phyloP scores from a whole-genome alignment of 768 basidiomycete species.

The Amanita exitialis region DNA sequence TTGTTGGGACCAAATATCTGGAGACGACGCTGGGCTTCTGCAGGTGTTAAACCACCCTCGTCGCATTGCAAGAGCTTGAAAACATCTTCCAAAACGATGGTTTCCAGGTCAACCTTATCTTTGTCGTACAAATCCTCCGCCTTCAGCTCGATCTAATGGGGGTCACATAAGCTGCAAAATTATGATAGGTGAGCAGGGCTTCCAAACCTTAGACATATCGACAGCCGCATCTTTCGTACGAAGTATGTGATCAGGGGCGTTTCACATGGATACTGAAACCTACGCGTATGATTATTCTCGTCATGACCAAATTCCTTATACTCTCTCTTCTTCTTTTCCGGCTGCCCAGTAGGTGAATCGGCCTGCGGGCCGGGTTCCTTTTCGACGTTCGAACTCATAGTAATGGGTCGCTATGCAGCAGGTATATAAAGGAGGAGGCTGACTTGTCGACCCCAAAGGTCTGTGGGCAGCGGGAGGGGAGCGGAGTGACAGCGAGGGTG shows the following conservation, averaged over 20 bases:
- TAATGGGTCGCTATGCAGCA: constrained; percentile 11
- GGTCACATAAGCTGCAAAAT: neutral
- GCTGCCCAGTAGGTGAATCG: constrained; percentile 27
- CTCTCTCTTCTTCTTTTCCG: constrained; percentile 62
- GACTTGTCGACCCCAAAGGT: constrained; percentile 15
- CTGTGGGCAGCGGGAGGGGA: constrained; percentile 6
- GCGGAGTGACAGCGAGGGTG: constrained; percentile 7
- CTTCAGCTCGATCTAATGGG: constrained; percentile 67
- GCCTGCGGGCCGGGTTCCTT: constrained; percentile 59
- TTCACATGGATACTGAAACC: constrained; percentile 18
- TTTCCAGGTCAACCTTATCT: constrained; percentile 98
- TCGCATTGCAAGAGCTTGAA: constrained; percentile 91
- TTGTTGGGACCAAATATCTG: constrained; percentile 96
- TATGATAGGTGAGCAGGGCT: neutral
- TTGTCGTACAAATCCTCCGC: constrained; percentile 95
- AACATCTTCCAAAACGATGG: constrained; percentile 92
- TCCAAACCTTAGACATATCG: constrained; percentile 67
- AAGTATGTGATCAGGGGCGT: constrained; percentile 8
- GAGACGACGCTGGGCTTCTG: constrained; percentile 76
- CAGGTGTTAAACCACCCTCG: constrained; percentile 63
- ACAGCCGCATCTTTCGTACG: constrained; percentile 62
- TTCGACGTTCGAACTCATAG: constrained; percentile 36
- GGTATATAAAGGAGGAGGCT: constrained; percentile 15
- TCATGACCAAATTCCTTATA: constrained; percentile 85
- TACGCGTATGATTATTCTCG: constrained; percentile 56